Percentiles rank a stretch among this genome's conserved stretches.
phyloP scores from a whole-genome alignment of 352 stramenopile species.

The Phytophthora megakarya region DNA sequence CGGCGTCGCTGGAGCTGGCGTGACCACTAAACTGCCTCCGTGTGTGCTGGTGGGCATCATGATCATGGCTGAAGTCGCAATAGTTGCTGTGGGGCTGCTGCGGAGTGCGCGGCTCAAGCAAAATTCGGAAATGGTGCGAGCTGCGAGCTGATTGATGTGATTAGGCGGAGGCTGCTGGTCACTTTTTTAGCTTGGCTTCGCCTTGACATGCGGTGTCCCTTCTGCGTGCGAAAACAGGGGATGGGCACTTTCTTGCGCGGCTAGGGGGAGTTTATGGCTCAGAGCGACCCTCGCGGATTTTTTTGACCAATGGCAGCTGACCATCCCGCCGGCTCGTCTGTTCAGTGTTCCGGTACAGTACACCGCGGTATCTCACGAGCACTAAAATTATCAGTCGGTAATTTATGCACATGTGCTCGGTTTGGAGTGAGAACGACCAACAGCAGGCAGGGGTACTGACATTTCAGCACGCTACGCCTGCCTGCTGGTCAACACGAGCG shows the following conservation, averaged over 20 bases:
- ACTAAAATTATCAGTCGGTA: slow-evolving; percentile 41
- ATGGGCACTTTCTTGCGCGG: slow-evolving; percentile 17
- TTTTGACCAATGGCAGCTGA: slow-evolving; percentile 46
- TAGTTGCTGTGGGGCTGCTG: slow-evolving; percentile 22
- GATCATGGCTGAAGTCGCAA: slow-evolving; percentile 24
- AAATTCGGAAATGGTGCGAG: slow-evolving; percentile 42
- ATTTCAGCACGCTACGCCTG: background rate
- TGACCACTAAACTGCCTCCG: slow-evolving; percentile 23
- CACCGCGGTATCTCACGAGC: slow-evolving; percentile 32
- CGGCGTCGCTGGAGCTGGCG: slow-evolving; percentile 31
- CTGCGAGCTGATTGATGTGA: slow-evolving; percentile 34
- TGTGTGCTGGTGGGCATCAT: slow-evolving; percentile 38
- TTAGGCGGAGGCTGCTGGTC: slow-evolving; percentile 23
- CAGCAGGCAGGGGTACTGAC: background rate
- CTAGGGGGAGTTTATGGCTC: slow-evolving; percentile 44
- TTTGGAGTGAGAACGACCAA: background rate
- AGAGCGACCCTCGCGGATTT: slow-evolving; percentile 16
- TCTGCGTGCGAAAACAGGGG: slow-evolving; percentile 28
- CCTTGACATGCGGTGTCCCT: slow-evolving; percentile 33
- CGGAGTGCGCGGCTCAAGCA: slow-evolving; percentile 31
- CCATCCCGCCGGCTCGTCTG: slow-evolving; percentile 31
- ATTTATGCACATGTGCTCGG: slow-evolving; percentile 22
- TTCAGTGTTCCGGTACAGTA: slow-evolving; percentile 29
- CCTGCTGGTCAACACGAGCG: slow-evolving; percentile 15
- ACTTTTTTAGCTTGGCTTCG: slow-evolving; percentile 36